phyloP scores from a whole-genome alignment of 1,284 basidiomycete species.

The Trichosporon ovoides region DNA sequence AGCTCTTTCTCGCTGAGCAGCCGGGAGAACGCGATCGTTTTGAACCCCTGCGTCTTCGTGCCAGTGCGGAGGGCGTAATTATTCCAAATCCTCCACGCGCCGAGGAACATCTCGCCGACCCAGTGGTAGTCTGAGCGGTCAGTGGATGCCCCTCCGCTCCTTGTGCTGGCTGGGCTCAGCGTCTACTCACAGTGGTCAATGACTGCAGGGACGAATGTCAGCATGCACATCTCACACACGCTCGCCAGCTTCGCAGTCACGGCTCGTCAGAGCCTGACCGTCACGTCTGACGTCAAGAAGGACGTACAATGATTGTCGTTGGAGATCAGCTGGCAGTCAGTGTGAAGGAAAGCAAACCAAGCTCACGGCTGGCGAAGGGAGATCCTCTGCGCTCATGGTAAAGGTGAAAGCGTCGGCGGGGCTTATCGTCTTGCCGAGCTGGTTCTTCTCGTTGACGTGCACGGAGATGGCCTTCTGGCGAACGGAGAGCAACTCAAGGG shows the following conservation, averaged over 20 bases:
- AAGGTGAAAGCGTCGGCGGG: constrained; percentile 17
- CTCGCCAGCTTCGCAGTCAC: too few species aligned
- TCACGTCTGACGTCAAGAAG: background rate
- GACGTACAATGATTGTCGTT: constrained; percentile 20
- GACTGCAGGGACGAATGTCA: constrained; percentile 13
- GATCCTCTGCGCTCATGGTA: constrained; percentile 12
- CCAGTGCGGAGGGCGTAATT: constrained; percentile 22
- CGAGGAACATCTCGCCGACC: constrained; percentile 38
- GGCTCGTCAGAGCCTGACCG: background rate
- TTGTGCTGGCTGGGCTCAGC: too few species aligned
- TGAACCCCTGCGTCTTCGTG: constrained; percentile 21
- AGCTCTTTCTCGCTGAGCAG: constrained; percentile 13
- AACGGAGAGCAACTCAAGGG: constrained; percentile 17
- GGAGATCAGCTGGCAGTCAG: constrained; percentile 23
- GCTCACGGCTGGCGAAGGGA: constrained; percentile 24
- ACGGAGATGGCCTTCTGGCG: constrained; percentile 11
- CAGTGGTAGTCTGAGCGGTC: constrained; percentile 30
- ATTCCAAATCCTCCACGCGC: constrained; percentile 31
- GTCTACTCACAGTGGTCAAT: constrained; percentile 27
- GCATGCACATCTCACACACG: too few species aligned
- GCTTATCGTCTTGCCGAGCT: constrained; percentile 18
- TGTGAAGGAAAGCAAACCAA: background rate
- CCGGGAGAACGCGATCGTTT: constrained; percentile 25
- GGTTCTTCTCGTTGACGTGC: constrained; percentile 16
- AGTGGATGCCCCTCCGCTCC: background rate